Evolutionary conservation across 441 rosid genomes (phyloP), one percentile per base, ranked within the genome.

Genomic region (Gossypium davidsonii): DNA sequence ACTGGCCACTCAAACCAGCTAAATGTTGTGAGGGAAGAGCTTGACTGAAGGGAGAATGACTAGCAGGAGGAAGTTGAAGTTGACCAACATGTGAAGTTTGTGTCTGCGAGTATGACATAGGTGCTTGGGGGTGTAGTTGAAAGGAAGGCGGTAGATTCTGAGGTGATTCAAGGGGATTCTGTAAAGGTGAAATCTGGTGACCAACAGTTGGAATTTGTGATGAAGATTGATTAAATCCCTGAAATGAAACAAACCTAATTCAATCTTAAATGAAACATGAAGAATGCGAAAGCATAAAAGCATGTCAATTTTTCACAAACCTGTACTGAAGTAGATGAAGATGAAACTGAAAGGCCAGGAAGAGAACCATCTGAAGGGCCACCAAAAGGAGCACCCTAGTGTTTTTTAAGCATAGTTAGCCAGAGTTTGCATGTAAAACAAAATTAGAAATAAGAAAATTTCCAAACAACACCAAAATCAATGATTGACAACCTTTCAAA

Each of bases 151-250:
- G 83, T 57, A 80, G 61, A 73, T 76, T 69, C 82, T 85, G 97
- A 77, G 97, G 92, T 21, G 93, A 86, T 49, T 79, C 90, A 70
- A 79, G 77, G 78, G 91, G 77, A 78, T 86, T 96, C 78, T 88
- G 91, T 58, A 82, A 73, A 17, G 93, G 89, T 71, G 97, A 83
- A 78, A 88, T 82, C 67, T 91, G 93, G 80, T 86, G 91, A 74
- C 80, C 77, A 70, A 64, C 70, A 18, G 83, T 81, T n/a, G 83
- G 82, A 49, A 71, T 78, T 78, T 90, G 96, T 68, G 85, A 76
- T 75, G 77, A 78, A 73, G 85, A 80, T 79, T 79, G 88, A 72
- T 82, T 84, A 73, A 84, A 79, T 77, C 73, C 76, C 89, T 83
- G 87, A 64, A 73, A 61, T 46, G 63, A 77, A 64, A 55, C 37